Conservation (phyloP, 139 green algal species). For the Pedinophyceae sp. region DNA sequence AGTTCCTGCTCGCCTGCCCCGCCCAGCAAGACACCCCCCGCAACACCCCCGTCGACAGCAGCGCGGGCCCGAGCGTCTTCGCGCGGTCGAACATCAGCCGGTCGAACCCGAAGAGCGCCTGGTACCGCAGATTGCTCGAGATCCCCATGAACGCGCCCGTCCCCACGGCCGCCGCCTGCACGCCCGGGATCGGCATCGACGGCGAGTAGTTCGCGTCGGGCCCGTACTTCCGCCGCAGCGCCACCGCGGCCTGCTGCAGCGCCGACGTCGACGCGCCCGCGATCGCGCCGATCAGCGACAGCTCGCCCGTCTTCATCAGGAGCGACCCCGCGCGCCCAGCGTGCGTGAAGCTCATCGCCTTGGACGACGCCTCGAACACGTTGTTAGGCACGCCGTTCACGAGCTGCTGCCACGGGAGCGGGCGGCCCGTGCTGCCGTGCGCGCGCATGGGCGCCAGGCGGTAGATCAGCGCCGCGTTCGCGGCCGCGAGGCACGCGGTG, state of each 20-base stretch:
- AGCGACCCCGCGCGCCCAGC: not conserved
- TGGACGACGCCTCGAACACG: slow-evolving; percentile 2
- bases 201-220: not conserved
- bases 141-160: slow-evolving; percentile 1
- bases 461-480: slow-evolving; percentile 1
- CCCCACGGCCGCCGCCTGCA: not conserved
- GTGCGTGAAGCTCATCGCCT: not conserved
- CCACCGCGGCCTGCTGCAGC: not conserved
- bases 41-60: not conserved
- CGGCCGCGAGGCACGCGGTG: not conserved
- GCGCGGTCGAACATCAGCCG: not conserved
- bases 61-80: not conserved
- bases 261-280: not conserved
- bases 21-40: not conserved
- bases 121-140: not conserved
- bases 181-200: not conserved
- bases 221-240: not conserved
- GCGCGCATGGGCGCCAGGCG: not conserved
- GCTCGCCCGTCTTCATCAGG: slow-evolving; percentile 1
- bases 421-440: not conserved
- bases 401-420: not conserved
- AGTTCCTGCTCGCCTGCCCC: not conserved
- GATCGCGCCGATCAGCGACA: not conserved
- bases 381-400: slow-evolving; percentile 3
- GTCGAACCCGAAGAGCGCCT: not conserved